Conservation (phyloP, 2,329 filamentous ascomycete genomes). For the Cladosporium sp. region DNA sequence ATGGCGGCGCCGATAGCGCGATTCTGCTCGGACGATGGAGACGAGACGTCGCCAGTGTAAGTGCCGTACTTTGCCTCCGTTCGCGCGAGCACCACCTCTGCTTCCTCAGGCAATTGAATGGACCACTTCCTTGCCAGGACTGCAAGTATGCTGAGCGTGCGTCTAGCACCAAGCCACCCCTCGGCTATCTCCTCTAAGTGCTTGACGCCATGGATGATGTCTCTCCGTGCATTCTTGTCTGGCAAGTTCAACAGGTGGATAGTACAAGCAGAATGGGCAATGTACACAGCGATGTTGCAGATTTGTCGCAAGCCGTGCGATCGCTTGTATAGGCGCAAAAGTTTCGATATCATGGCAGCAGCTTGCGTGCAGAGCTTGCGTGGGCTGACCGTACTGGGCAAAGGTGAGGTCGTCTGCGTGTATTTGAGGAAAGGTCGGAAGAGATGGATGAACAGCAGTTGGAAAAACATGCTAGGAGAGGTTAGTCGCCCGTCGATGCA, state of each 20-base stretch:
- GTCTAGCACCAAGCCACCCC: constrained; percentile 84
- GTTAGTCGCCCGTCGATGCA: constrained; percentile 21
- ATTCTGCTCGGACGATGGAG: constrained; percentile 37
- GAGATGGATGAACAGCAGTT: constrained; percentile 89
- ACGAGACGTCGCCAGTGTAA: constrained; percentile 59
- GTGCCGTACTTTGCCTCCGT: constrained; percentile 76
- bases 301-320: constrained; percentile 88
- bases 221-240: constrained; percentile 82
- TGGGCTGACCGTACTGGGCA: constrained; percentile 83
- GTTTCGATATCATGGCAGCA: constrained; percentile 82
- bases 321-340: constrained; percentile 92
- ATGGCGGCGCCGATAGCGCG: not conserved
- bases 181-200: constrained; percentile 95
- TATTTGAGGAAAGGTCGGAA: constrained; percentile 96
- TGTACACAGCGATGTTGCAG: constrained; percentile 94
- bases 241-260: constrained; percentile 91
- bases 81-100: constrained; percentile 67
- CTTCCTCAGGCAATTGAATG: constrained; percentile 81
- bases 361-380: constrained; percentile 87
- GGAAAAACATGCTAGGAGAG: constrained; percentile 82
- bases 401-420: constrained; percentile 70
- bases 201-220: constrained; percentile 85
- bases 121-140: constrained; percentile 86
- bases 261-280: constrained; percentile 87
- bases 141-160: constrained; percentile 79